Percentiles rank a stretch among this genome's conserved stretches.
Evolutionary conservation across 345 rosid species (phyloP).

Genomic region (Eucalyptus regnans): DNA sequence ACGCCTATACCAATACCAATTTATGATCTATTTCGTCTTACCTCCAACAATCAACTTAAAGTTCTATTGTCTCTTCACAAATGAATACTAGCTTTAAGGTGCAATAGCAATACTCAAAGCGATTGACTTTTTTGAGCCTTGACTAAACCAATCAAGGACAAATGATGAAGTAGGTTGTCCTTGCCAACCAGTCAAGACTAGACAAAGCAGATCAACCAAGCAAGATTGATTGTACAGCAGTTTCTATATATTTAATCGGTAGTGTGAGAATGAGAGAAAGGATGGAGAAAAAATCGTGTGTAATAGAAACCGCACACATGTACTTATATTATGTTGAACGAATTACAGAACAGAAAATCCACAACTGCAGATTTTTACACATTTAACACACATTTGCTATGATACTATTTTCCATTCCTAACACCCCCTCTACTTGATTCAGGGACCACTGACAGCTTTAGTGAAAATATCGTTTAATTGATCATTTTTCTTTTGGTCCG

Average conservation of each 20-base stretch:
- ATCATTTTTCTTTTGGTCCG: no score
- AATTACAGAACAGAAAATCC: neutral
- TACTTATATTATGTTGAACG: neutral
- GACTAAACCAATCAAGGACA: neutral
- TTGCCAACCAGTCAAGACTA: neutral
- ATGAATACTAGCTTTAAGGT: neutral
- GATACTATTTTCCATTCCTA: no score
- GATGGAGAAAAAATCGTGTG: neutral
- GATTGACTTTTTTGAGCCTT: neutral
- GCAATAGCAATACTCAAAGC: neutral
- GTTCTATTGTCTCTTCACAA: neutral
- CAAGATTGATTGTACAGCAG: neutral
- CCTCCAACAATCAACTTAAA: neutral
- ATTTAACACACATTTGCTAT: no score
- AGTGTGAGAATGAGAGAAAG: neutral
- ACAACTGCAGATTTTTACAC: no score
- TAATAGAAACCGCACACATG: neutral
- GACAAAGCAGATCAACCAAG: neutral
- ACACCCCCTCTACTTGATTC: no score
- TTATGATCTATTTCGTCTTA: no score
- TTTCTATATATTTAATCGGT: neutral
- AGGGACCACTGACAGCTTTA: no score
- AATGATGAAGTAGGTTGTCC: neutral
- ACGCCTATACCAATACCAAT: neutral
- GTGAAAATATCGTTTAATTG: no score